A percentile compares a stretch with the other conserved stretches of the same genome.
Evolutionary conservation across 495 filamentous ascomycete genomes (phyloP).

Genomic region (Hyaloscypha finlandica): DNA sequence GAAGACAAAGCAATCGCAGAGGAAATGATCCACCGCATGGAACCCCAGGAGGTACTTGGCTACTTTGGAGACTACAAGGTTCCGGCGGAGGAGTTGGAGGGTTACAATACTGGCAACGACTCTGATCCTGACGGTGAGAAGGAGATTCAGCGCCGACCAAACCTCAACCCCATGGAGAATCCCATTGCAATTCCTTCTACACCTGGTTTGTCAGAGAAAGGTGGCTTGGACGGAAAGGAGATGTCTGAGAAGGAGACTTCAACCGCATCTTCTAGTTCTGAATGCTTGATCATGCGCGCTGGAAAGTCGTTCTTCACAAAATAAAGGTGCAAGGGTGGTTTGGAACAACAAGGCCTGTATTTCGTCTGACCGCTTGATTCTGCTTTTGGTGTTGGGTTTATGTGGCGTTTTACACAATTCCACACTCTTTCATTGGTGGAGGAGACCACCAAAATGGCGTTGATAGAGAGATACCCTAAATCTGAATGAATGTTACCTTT

Average conservation of each 20-base stretch:
- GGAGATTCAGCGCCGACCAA: not conserved
- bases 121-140: slow-evolving; percentile 10
- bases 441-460: not conserved
- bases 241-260: not conserved
- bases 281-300: not conserved
- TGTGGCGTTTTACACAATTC: not conserved
- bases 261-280: not conserved
- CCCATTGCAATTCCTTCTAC: not conserved
- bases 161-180: not conserved
- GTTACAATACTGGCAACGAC: slow-evolving; percentile 3
- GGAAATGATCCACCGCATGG: slow-evolving; percentile 8
- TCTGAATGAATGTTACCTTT: too few species aligned
- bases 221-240: not conserved
- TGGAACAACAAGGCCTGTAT: too few species aligned
- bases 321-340: not conserved
- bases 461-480: not conserved
- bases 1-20: slow-evolving; percentile 4
- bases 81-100: not conserved
- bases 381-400: not conserved
- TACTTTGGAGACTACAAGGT: not conserved
- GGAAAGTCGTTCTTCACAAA: not conserved
- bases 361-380: not conserved
- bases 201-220: too few species aligned
- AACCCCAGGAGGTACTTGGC: not conserved
- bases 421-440: too few species aligned